Base-by-base conservation (phyloP, 148 eudicot genomes). In the Silene latifolia region DNA sequence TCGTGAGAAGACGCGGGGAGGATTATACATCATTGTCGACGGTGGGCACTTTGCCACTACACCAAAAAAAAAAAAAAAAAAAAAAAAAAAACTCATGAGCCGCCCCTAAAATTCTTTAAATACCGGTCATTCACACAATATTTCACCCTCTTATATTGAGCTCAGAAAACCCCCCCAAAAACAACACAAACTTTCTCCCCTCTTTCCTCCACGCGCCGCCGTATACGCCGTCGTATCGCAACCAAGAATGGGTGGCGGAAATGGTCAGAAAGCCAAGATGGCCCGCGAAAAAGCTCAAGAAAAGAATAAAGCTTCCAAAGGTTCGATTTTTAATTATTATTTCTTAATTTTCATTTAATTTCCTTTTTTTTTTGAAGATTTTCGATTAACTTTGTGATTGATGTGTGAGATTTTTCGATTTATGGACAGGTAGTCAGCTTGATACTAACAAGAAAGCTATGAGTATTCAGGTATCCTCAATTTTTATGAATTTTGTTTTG, bases 361-460 rank as follows among this genome's bases (percentile, higher is more conserved):
- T n/a, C n/a, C n/a, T n/a, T n/a, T n/a, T 23, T 61, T 61, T 23
- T n/a, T 4, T n/a, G 3, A 0, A 1, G 19, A 27, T 27, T 18
- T 25, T 78, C 61, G 79, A 14, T 61, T 51, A 47, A 78, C 12
- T 4, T 35, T 24, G 29, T 27, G 29, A 9, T 7, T 6, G 21
- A 21, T 60, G 21, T 60, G 4, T 21, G 25, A 20, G 14, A 4
- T 61, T 56, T 56, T 27, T 61, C 7, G 9, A 3, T 2, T 21
- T 61, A 5, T 48, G 2, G 54, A 76, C 86, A 89, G 93, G 93
- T 39, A 89, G 93, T 74, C 93, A 90, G 84, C 87, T 90, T 18
- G 92, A 88, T 23, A 18, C 96, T 15, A 90, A 90, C 85, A 90
- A 88, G 79, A 90, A 90, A 74, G 96, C 96, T 46, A 88, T 90